Conservation (phyloP, 2,329 filamentous ascomycete genomes). For the Zymoseptoria pseudotritici region DNA sequence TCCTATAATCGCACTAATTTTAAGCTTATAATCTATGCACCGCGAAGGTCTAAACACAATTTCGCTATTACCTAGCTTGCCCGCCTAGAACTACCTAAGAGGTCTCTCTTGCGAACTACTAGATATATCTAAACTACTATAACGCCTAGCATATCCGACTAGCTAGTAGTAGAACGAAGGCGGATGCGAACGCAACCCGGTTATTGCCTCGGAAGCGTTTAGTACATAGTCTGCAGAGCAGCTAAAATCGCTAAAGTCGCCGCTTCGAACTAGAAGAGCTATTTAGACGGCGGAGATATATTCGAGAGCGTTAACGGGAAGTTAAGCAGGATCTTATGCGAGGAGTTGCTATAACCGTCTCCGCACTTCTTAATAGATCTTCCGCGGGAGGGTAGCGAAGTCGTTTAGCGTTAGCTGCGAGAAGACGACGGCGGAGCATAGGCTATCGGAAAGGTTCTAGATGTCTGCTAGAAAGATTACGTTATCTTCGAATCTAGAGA, state of each 20-base stretch:
- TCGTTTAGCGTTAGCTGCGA: constrained; percentile 38
- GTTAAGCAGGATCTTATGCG: constrained; percentile 14
- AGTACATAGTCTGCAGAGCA: constrained; percentile 46
- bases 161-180: constrained; percentile 43
- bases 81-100: constrained; percentile 35
- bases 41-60: constrained; percentile 40
- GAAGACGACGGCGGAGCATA: constrained; percentile 22
- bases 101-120: constrained; percentile 44
- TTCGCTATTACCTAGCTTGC: constrained; percentile 40
- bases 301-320: constrained; percentile 25
- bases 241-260: constrained; percentile 53
- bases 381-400: constrained; percentile 40
- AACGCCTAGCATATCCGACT: constrained; percentile 48
- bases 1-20: constrained; percentile 40
- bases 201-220: constrained; percentile 41
- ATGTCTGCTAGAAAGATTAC: constrained; percentile 32
- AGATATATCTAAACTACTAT: constrained; percentile 47
- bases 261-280: constrained; percentile 49
- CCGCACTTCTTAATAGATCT: constrained; percentile 31
- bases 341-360: constrained; percentile 32
- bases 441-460: background rate
- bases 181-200: constrained; percentile 34
- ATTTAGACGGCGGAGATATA: constrained; percentile 39
- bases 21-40: constrained; percentile 43
- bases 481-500: constrained; percentile 44